These are phyloP conservation scores for Ambrosiella xylebori DNA, from an alignment of 2,329 filamentous ascomycete genomes.

Conservation along the genomic window DNA sequence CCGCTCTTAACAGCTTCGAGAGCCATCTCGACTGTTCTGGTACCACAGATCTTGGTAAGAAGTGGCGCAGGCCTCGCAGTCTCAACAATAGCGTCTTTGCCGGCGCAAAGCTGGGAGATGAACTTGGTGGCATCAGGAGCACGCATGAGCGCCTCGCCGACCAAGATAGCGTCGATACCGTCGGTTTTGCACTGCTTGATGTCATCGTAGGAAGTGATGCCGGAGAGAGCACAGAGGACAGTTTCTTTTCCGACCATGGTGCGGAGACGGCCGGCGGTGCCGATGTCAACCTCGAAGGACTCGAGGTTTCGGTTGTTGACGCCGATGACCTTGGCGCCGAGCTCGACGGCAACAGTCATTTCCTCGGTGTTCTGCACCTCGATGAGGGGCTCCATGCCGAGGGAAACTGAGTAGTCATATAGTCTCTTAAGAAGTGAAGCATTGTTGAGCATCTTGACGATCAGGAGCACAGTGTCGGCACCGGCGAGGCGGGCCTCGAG, in stretches of 20 bases:
- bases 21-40: slow-evolving; percentile 65
- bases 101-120: slow-evolving; percentile 66
- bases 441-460: slow-evolving; percentile 90
- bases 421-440: slow-evolving; percentile 50
- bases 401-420: slow-evolving; percentile 72
- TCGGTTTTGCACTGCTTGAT: slow-evolving; percentile 76
- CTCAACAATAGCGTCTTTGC: slow-evolving; percentile 22
- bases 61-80: slow-evolving; percentile 28
- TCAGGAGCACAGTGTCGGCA: slow-evolving; percentile 84
- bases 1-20: slow-evolving; percentile 66
- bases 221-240: slow-evolving; percentile 83
- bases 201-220: slow-evolving; percentile 77
- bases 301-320: slow-evolving; percentile 96
- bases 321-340: slow-evolving; percentile 82
- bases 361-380: slow-evolving; percentile 92
- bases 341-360: slow-evolving; percentile 70
- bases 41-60: slow-evolving; percentile 91
- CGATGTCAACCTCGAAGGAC: slow-evolving; percentile 90
- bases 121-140: slow-evolving; percentile 68
- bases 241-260: slow-evolving; percentile 72
- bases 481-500: slow-evolving; percentile 83
- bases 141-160: slow-evolving; percentile 91
- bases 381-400: slow-evolving; percentile 95
- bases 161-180: slow-evolving; percentile 80
- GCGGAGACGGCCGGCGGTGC: slow-evolving; percentile 77